Evolutionary conservation across 345 rosid genomes (phyloP), one percentile per base, ranked within the genome.

Genomic region (Rhodamnia rubescens): DNA sequence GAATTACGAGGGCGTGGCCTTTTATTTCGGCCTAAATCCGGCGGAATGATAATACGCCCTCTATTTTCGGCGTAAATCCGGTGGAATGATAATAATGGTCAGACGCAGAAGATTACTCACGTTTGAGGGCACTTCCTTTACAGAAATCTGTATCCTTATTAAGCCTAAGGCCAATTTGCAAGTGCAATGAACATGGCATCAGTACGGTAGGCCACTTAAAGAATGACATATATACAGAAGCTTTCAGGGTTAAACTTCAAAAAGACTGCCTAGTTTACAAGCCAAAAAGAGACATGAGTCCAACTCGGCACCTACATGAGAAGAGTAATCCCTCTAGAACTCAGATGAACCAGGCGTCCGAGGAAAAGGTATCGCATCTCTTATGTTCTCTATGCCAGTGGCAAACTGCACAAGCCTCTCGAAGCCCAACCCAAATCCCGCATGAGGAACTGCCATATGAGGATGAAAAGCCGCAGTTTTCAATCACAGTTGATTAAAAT

Each of bases 401-500:
- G 95, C 98, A 85, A 97, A 97, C 53, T 97, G 99, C 85, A 97
- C 98, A 42, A 96, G 95, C 91, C 99, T 94, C 90, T 97, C 99
- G 78, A 97, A 97, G 6, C 99, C 98, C 49, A 95, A 90, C 42
- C 99, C 98, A 42, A 95, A 97, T 15, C 99, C 99, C 29, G 99
- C 96, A 87, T 97, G 99, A 86, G 99, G 98, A 93, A 97, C 99
- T 97, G 93, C 61, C n/a, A 83, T 59, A 22, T 11, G 82, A 32
- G 58, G 86, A 78, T 64, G 21, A 85, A 54, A 54, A 57, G 53
- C 49, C 75, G 4, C 13, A 18, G 14, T 27, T 9, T 44, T 44
- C 69, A 53, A 57, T 56, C 51, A 36, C 0, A 53, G 61, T 53
- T 14, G 42, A 32, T 15, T 18, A 51, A n/a, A 82, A 15, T 49